Evolutionary conservation across 2,329 filamentous ascomycete species (phyloP).

Genomic region (Aureobasidium vineae): DNA sequence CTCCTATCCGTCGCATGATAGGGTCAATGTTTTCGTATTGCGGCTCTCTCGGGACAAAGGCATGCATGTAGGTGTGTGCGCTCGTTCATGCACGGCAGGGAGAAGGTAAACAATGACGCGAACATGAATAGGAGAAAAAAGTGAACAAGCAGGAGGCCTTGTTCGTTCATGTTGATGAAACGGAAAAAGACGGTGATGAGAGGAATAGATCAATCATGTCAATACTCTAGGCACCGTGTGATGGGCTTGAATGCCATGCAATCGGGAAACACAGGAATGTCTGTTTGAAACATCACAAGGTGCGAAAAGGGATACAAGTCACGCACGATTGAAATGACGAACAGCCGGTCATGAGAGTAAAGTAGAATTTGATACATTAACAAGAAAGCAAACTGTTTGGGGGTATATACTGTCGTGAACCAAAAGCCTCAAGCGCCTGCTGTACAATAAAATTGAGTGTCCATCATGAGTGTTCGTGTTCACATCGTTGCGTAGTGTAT

Average conservation of each 20-base stretch:
- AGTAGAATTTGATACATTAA: constrained; percentile 1
- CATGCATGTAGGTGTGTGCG: neutral
- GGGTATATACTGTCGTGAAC: constrained; percentile 14
- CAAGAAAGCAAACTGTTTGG: constrained; percentile 4
- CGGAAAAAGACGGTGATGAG: neutral
- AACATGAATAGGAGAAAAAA: neutral
- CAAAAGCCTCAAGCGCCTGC: constrained; percentile 17
- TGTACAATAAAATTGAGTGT: constrained; percentile 7
- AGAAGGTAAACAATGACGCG: constrained; percentile 1
- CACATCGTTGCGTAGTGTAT: neutral
- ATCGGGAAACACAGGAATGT: neutral
- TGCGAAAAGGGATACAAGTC: neutral
- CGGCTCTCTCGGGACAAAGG: constrained; percentile 1
- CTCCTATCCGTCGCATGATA: neutral
- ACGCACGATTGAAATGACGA: neutral
- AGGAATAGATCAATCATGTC: neutral
- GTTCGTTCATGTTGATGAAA: neutral
- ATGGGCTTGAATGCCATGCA: neutral
- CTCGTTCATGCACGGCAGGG: constrained; percentile 3
- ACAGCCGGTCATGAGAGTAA: neutral
- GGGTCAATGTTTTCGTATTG: neutral
- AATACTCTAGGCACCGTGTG: neutral
- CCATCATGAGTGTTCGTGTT: constrained; percentile 11
- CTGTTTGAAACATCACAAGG: neutral
- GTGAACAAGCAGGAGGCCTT: neutral